phyloP scores from a whole-genome alignment of 2,329 filamentous ascomycete species.

The Colletotrichum sp. region DNA sequence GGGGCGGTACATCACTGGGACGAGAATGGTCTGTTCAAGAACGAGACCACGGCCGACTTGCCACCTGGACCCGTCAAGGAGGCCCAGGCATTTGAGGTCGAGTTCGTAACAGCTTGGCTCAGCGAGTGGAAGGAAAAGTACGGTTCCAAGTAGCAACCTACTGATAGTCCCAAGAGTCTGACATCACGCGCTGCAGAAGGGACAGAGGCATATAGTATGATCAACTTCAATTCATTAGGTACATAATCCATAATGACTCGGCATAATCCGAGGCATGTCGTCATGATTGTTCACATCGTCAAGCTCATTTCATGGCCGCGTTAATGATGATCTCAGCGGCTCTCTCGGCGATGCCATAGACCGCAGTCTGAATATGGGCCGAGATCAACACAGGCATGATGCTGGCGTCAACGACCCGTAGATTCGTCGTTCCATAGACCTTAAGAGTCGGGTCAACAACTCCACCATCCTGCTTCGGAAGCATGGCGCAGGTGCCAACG shows the following conservation, averaged over 20 bases:
- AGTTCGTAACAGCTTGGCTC: slow-evolving; percentile 73
- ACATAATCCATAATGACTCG: not conserved
- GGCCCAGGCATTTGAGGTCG: slow-evolving; percentile 61
- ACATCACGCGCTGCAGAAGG: not conserved
- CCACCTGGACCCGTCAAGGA: slow-evolving; percentile 64
- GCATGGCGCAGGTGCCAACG: slow-evolving; percentile 50
- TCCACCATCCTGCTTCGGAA: slow-evolving; percentile 47
- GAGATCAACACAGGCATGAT: slow-evolving; percentile 53
- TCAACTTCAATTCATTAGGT: not conserved
- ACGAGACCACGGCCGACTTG: slow-evolving; percentile 62
- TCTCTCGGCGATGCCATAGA: slow-evolving; percentile 59
- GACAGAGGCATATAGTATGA: not conserved
- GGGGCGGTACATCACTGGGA: slow-evolving; percentile 82
- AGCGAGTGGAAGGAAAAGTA: slow-evolving; percentile 54
- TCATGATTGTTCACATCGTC: not conserved
- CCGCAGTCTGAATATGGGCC: slow-evolving; percentile 54
- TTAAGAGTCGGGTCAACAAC: slow-evolving; percentile 47
- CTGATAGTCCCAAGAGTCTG: not conserved
- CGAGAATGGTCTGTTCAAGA: slow-evolving; percentile 69
- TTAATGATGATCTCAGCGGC: slow-evolving; percentile 32
- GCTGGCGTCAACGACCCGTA: slow-evolving; percentile 54
- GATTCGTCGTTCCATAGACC: slow-evolving; percentile 52
- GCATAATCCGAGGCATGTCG: not conserved
- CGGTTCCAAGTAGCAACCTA: not conserved
- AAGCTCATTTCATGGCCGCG: not conserved